A percentile compares a stretch with the other conserved stretches of the same genome.
phyloP scores from a whole-genome alignment of 1,284 basidiomycete genomes.

The Psilocybe mexicana region DNA sequence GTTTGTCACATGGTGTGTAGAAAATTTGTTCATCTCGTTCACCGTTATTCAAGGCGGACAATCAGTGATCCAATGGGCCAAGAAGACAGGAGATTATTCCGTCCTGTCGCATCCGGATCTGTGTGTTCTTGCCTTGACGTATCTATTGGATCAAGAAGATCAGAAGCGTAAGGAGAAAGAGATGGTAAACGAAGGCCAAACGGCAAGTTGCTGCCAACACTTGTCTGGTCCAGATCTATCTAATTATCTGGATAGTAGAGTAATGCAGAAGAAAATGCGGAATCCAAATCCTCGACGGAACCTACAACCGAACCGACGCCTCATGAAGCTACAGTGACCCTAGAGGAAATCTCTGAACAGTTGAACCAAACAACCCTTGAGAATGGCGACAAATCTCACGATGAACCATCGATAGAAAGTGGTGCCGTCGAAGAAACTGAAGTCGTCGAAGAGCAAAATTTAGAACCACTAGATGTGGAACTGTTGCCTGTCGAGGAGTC shows the following conservation, averaged over 20 bases:
- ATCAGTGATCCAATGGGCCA: conserved; percentile 86
- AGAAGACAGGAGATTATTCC: conserved; percentile 95
- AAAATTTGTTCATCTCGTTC: neutral
- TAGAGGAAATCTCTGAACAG: conserved; percentile 27
- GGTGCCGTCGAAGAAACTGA: conserved; percentile 18
- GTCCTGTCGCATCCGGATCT: conserved; percentile 93
- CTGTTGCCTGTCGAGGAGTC: conserved; percentile 40
- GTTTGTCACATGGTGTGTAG: conserved; percentile 75
- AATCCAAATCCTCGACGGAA: neutral
- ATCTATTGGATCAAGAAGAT: conserved; percentile 70
- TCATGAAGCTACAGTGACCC: conserved; percentile 8
- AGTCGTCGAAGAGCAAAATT: conserved; percentile 27
- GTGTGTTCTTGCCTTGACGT: conserved; percentile 88
- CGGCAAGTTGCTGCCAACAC: conserved; percentile 15
- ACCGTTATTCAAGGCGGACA: neutral
- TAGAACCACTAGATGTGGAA: conserved; percentile 50
- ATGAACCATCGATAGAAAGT: conserved; percentile 6
- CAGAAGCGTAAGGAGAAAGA: conserved; percentile 52
- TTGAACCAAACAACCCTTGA: conserved; percentile 23
- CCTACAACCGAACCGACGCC: neutral
- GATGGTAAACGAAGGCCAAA: conserved; percentile 28
- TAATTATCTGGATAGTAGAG: conserved; percentile 20
- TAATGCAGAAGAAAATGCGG: neutral
- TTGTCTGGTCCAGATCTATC: neutral
- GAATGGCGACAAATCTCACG: neutral